Base-by-base conservation (phyloP, 1,284 basidiomycete genomes). In the Malassezia sp. region DNA sequence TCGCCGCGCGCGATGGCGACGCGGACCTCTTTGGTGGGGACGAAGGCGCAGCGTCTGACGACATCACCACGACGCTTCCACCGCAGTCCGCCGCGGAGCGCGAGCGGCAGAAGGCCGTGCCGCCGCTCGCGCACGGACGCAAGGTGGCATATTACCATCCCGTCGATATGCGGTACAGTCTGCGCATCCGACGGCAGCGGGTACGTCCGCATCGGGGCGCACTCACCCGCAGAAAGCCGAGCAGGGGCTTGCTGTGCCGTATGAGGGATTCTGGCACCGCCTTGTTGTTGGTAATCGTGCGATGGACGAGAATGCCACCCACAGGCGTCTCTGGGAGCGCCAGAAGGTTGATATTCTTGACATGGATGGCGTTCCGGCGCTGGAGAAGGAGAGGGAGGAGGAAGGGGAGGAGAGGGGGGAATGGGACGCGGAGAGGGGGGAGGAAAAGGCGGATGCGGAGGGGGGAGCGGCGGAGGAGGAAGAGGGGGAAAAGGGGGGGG, bases 61-160 rank as follows among this genome's bases (percentile, higher is more conserved):
- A 42, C 22, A 27, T 42, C 17, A 12, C n/a, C 15, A 49, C 54
- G 2, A 61, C 59, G 18, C 46, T 57, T 5, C 57, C 58, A 21
- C 56, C 61, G 2, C 57, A 63, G 42, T 57, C 57, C 21, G 50
- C 50, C 5, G 37, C 24, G n/a, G 60, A 65, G 35, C 52, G 61
- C 20, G 42, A 11, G 23, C 45, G 52, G 20, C 54, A 60, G 39
- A 52, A 55, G 11, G 52, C 54, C 28, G 36, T 55, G 14, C 27
- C 43, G 27, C 53, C 54, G 12, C 42, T 40, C 2, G 42, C 46
- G 10, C 51, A 42, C 30, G 56, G 56, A 23, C 57, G 59, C 54
- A 57, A 58, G 35, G 55, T 53, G 12, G 63, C 63, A 15, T 65
- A 63, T 53, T 65, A 63, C 51, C 63, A 65, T 54, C 62, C 54